Base-by-base conservation (phyloP, 169 alveolate genomes). In the Plasmodium blacklocki region DNA sequence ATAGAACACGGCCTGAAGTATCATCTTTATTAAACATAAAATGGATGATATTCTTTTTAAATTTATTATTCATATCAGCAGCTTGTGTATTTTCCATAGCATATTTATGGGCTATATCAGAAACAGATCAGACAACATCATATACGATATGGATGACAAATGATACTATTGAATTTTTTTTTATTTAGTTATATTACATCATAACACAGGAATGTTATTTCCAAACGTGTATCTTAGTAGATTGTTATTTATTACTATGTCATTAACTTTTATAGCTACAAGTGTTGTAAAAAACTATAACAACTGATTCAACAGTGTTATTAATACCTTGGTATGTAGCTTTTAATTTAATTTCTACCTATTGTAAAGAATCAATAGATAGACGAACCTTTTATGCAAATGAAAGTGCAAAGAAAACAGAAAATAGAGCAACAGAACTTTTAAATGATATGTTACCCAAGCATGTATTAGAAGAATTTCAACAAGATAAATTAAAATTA, bases 391-490 rank as follows among this genome's bases (percentile, higher is more conserved):
- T 93, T 88, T 95, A 95, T 88, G 94, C 96, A 19, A 94, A 96
- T 74, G 97, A 95, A 60, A 94, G 93, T 75, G 97, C 98, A 15
- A 95, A 94, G 86, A 92, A 91, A 70, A 94, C 96, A 39, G 98
- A 96, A 87, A 93, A 94, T 32, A 92, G 97, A 39, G 97, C 98
- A 11, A 93, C 95, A 39, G 97, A 96, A 88, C 86, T 96, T 26
- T 94, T 96, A 64, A 91, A 94, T 62, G 98, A 95, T 67, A 96
- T 96, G 98, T 92, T 96, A 32, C 98, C 98, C 6, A 96, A 95
- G 88, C 96, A 96, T 45, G 97, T 96, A 3, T 85, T 96, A 89
- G 97, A 96, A 74, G 98, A 96, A 83, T 95, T 95, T 73, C 95
- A 94, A 89, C 94, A 92, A 62, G 98, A 96, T 92, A 95, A 91